A percentile compares a stretch with the other conserved stretches of the same genome.
These are phyloP conservation scores for Athelia sp. DNA, from an alignment of 1,284 basidiomycete genomes.

Conservation along the genomic window DNA sequence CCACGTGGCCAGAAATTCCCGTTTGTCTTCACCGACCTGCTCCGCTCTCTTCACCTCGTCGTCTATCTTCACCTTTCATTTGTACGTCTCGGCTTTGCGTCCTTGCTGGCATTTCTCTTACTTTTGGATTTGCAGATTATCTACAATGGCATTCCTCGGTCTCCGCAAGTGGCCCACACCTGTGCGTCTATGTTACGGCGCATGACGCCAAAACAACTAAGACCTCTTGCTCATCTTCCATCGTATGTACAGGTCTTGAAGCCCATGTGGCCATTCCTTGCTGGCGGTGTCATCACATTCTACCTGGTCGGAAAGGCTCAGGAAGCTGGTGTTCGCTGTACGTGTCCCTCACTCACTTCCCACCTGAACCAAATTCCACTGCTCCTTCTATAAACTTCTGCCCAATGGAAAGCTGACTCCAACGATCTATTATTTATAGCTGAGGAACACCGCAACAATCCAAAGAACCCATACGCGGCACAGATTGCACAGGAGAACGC, in stretches of 20 bases:
- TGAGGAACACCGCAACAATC: constrained; percentile 62
- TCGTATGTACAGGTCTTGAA: constrained; percentile 46
- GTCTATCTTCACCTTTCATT: no score
- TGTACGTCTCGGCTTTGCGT: no score
- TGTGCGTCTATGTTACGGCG: constrained; percentile 35
- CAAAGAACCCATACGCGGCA: constrained; percentile 75
- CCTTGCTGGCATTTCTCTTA: no score
- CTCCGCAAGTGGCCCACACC: constrained; percentile 76
- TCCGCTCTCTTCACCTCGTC: no score
- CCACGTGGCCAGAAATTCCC: no score
- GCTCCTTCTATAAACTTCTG: constrained; percentile 6
- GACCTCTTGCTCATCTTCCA: constrained; percentile 6
- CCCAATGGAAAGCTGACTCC: neutral
- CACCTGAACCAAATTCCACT: constrained; percentile 1
- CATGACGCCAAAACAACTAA: constrained; percentile 2
- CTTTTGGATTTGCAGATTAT: constrained; percentile 4
- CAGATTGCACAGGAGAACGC: constrained; percentile 53
- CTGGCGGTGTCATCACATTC: constrained; percentile 56
- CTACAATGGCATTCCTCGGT: constrained; percentile 69
- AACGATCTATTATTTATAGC: constrained; percentile 39
- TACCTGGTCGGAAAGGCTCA: constrained; percentile 64
- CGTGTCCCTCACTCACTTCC: constrained; percentile 26
- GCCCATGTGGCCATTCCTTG: constrained; percentile 75
- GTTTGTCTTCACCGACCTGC: no score
- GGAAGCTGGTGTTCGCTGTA: constrained; percentile 61